Conservation (phyloP, 2,329 filamentous ascomycete species). For the Coleophoma eucalyptorum region DNA sequence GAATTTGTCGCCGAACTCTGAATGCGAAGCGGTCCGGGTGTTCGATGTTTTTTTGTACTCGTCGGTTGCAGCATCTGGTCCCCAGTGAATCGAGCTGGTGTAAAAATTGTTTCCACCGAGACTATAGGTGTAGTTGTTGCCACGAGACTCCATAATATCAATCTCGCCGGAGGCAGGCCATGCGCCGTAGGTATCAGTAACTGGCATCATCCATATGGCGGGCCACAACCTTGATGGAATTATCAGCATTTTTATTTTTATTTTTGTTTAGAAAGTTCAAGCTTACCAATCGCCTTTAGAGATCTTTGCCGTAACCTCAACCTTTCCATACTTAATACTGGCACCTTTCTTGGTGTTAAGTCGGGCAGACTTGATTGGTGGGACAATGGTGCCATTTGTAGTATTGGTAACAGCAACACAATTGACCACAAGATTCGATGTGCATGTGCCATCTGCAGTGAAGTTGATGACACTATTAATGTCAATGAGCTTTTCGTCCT, state of each 20-base stretch:
- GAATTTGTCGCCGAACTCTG: conserved; percentile 37
- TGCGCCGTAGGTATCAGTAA: conserved; percentile 39
- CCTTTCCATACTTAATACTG: conserved; percentile 41
- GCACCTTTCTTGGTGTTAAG: conserved; percentile 68
- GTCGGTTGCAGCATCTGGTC: conserved; percentile 26
- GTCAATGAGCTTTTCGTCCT: conserved; percentile 60
- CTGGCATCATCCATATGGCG: conserved; percentile 45
- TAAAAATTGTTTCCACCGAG: conserved; percentile 37
- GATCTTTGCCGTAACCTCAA: conserved; percentile 50
- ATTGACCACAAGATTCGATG: conserved; percentile 49
- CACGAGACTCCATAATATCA: conserved; percentile 46
- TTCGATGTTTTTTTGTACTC: conserved; percentile 28
- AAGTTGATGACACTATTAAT: conserved; percentile 65
- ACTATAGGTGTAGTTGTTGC: conserved; percentile 37
- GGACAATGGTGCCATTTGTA: conserved; percentile 72
- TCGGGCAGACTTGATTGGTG: conserved; percentile 70
- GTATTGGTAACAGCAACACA: conserved; percentile 70
- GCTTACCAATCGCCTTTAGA: conserved; percentile 46
- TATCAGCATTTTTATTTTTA: too few species aligned
- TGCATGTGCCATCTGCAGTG: conserved; percentile 58
- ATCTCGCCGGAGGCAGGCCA: conserved; percentile 52
- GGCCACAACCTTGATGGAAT: conserved; percentile 36
- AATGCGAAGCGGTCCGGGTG: conserved; percentile 24
- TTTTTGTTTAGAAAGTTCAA: too few species aligned
- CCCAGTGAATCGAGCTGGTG: conserved; percentile 45